Evolutionary conservation across 345 rosid genomes (phyloP), one percentile per base, ranked within the genome.

Genomic region (Aquilaria yunnanensis): DNA sequence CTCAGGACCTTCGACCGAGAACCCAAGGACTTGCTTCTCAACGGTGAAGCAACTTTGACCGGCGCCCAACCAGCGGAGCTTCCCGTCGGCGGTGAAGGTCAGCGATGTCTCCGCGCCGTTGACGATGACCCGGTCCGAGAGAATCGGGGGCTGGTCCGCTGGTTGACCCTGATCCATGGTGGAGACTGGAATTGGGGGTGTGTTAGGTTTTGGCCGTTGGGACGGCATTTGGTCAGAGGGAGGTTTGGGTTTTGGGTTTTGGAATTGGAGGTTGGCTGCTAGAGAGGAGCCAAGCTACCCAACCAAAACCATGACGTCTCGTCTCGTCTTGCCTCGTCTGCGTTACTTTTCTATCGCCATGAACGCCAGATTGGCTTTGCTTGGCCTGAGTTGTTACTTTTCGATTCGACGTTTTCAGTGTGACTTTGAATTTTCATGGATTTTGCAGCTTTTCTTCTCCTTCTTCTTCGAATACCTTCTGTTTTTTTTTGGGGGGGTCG

Each of bases 1-100:
- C 62, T 56, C 66, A 45, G 67, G 52, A n/a, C 85, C 91, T 34
- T 88, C 95, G 53, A 67, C 64, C 12, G 46, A 70, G 74, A 90
- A 82, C 14, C 96, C 88, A 52, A 94, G 78, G n/a, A 88, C 88
- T 33, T 82, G 85, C 48, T 80, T 77, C 59, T 74, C 89, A 72
- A 78, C 1, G 59, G 41, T 70, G 73, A 85, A 77, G 65, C 73
- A 67, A 63, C 78, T 67, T 45, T 69, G 83, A 31, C 63, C 76
- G 33, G 76, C 83, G 33, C 75, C 83, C 41, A 61, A 67, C 92
- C 90, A 83, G 47, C 63, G 72, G 58, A 85, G 78, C 70, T 62
- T 73, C 8, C 96, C 96, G 51, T 82, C 88, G 3, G 66, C 65
- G 3, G 93, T 77, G 45, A 94, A 50, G 4, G 80, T 68, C 58